phyloP scores from a whole-genome alignment of 2,329 filamentous ascomycete species.

The Pyricularia grisea region DNA sequence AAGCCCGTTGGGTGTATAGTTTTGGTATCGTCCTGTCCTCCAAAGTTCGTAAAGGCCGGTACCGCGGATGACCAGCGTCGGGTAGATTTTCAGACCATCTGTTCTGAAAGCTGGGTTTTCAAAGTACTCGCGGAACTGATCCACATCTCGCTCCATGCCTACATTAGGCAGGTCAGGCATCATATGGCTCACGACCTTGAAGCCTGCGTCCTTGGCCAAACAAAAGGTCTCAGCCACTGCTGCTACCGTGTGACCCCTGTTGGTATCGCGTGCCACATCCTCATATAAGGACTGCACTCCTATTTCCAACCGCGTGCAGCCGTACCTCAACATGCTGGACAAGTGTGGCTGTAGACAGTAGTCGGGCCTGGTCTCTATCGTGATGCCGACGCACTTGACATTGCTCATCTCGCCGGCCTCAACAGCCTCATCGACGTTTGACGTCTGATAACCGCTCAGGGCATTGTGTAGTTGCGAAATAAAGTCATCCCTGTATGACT shows the following conservation, averaged over 20 bases:
- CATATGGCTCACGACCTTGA: slow-evolving; percentile 99
- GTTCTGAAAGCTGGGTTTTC: slow-evolving; percentile 94
- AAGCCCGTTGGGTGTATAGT: slow-evolving; percentile 94
- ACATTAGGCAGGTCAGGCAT: slow-evolving; percentile 98
- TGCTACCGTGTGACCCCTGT: slow-evolving; percentile 91
- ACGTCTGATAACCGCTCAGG: slow-evolving; percentile 88
- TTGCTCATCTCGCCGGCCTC: slow-evolving; percentile 93
- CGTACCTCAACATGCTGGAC: slow-evolving; percentile 93
- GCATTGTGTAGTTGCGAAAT: slow-evolving; percentile 96
- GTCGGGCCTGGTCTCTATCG: slow-evolving; percentile 93
- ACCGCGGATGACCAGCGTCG: slow-evolving; percentile 91
- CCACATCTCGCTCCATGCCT: slow-evolving; percentile 93
- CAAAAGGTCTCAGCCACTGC: slow-evolving; percentile 95
- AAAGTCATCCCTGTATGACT: slow-evolving; percentile 84
- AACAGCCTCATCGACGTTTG: slow-evolving; percentile 91
- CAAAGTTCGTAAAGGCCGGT: slow-evolving; percentile 96
- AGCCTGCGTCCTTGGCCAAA: slow-evolving; percentile 93
- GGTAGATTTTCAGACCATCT: slow-evolving; percentile 96
- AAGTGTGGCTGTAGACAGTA: slow-evolving; percentile 96
- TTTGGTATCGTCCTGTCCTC: slow-evolving; percentile 94
- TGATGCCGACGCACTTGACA: slow-evolving; percentile 96
- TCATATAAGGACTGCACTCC: slow-evolving; percentile 97
- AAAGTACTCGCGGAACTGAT: slow-evolving; percentile 97
- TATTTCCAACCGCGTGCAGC: slow-evolving; percentile 87
- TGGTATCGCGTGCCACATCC: slow-evolving; percentile 96